A percentile compares a stretch with the other conserved stretches of the same genome.
These are phyloP conservation scores for Nicotiana otophora DNA, from an alignment of 257 asterid genomes.

Conservation along the genomic window DNA sequence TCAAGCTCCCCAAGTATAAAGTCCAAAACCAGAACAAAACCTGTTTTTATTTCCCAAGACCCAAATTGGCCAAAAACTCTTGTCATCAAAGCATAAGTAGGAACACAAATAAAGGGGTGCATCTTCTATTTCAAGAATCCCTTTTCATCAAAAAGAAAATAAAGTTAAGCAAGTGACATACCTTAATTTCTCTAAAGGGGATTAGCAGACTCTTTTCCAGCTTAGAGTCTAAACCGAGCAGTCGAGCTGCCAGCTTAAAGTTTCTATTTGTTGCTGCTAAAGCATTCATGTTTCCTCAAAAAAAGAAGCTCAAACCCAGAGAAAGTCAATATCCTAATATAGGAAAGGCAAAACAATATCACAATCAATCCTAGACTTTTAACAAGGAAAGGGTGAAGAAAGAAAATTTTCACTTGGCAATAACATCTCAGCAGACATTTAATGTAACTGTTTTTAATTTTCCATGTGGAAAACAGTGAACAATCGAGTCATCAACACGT, in stretches of 20 bases:
- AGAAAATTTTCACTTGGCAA: neutral
- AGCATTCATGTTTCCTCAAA: constrained; percentile 62
- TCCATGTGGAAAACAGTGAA: neutral
- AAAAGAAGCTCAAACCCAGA: neutral
- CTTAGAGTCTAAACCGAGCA: constrained; percentile 83
- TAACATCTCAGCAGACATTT: neutral
- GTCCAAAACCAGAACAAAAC: neutral
- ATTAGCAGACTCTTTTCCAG: constrained; percentile 79
- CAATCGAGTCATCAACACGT: neutral
- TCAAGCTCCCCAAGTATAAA: neutral
- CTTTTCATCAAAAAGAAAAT: neutral
- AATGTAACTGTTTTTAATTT: neutral
- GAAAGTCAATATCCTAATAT: neutral
- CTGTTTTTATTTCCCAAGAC: neutral
- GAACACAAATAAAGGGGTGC: neutral
- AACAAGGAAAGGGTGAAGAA: neutral
- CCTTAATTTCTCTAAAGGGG: constrained; percentile 97
- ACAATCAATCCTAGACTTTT: neutral
- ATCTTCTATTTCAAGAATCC: neutral
- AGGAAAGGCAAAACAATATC: neutral
- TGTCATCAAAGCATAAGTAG: neutral
- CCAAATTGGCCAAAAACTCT: neutral
- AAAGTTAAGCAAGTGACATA: neutral
- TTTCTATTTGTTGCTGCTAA: constrained; percentile 91
- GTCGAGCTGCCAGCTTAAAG: constrained; percentile 81